Percentiles rank a stretch among this genome's conserved stretches.
phyloP scores from a whole-genome alignment of 2,329 filamentous ascomycete genomes.

The Curvularia hawaiiensis region DNA sequence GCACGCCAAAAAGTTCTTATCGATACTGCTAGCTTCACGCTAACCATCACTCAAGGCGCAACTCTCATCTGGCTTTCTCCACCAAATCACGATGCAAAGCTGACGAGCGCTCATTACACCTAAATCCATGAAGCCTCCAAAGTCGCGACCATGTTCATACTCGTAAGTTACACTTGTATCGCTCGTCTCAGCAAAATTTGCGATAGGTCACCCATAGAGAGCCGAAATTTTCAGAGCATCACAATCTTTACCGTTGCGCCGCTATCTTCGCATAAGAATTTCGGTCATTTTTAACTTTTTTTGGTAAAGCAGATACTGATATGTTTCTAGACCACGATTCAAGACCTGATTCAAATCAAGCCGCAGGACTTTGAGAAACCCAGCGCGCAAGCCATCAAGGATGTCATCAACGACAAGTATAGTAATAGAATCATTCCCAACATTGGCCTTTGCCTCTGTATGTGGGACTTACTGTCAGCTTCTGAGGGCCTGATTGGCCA shows the following conservation, averaged over 20 bases:
- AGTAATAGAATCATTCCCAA: constrained; percentile 97
- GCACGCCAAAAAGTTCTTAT: constrained; percentile 22
- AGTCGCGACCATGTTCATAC: constrained; percentile 45
- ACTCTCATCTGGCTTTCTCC: constrained; percentile 9
- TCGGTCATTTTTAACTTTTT: not conserved
- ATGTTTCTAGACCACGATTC: constrained; percentile 76
- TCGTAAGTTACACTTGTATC: constrained; percentile 34
- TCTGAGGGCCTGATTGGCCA: constrained; percentile 95
- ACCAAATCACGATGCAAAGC: constrained; percentile 15
- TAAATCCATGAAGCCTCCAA: constrained; percentile 35
- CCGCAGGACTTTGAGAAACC: constrained; percentile 87
- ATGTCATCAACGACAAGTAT: constrained; percentile 97
- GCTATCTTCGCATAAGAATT: not conserved
- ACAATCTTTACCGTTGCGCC: not conserved
- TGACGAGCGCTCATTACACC: constrained; percentile 17
- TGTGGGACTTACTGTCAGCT: constrained; percentile 87
- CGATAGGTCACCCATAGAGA: not conserved
- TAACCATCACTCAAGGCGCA: constrained; percentile 12
- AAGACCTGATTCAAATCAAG: constrained; percentile 90
- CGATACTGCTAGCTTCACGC: constrained; percentile 25
- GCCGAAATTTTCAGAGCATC: constrained; percentile 12
- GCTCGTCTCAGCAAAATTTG: not conserved
- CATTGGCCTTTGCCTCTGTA: constrained; percentile 88
- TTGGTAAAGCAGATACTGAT: not conserved
- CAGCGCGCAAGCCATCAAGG: constrained; percentile 84